Base-by-base conservation (phyloP, 768 basidiomycete species). In the Boletus patriciae region DNA sequence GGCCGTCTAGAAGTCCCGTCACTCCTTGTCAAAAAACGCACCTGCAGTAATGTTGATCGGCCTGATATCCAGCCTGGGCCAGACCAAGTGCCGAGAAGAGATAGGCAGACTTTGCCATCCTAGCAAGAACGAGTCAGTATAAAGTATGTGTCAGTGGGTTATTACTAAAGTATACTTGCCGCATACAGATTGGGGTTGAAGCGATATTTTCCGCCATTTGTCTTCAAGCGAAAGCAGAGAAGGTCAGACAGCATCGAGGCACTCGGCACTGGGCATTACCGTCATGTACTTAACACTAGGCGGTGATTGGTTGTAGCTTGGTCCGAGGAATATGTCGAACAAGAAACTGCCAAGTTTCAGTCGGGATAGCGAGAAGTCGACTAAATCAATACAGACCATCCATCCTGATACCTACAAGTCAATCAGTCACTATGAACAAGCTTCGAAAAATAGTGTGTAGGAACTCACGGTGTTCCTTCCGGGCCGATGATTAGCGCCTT, bases 161-260 rank as follows among this genome's bases (percentile, higher is more conserved):
- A 6, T 31, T n/a, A 50, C 21, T 18, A 50, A 58, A 16, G 18
- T 40, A 31, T 53, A 76, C 82, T 64, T 69, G 88, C 91, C 51
- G 92, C 93, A 70, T 94, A 98, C 33, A 97, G 77, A 71, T 97
- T 98, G 3, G 95, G 95, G 63, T 97, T 97, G 74, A 96, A 94
- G 43, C 95, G 84, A 72, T 76, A 94, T 73, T 87, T 92, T 33
- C 92, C 92, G 8, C 89, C 90, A 59, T 91, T 87, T 1, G 93
- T 94, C 88, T 92, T 57, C 0, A 29, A 46, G 12, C 4, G 25
- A 40, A 46, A 52, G 45, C 15, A 10, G 6, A 15, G 3, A 38
- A 33, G 0, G 48, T 70, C 54, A 72, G 43, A 31, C n/a, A 44
- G 6, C n/a, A 45, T 52, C 51, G 4, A 40, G 31, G n/a, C 41